These are phyloP conservation scores for Saraca asoca DNA, from an alignment of 331 rosid genomes.

Conservation along the genomic window DNA sequence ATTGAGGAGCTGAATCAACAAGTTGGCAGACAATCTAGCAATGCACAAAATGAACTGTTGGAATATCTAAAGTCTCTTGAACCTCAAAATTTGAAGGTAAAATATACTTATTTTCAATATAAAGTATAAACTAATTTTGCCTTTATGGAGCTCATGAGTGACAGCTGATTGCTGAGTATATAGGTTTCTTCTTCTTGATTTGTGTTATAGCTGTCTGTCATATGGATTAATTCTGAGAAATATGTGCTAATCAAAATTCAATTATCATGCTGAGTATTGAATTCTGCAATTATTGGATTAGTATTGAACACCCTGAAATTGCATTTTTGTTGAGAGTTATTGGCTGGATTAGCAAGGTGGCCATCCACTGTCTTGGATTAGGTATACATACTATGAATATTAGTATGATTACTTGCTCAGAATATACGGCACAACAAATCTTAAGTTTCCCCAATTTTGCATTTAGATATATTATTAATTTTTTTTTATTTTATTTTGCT, in stretches of 20 bases:
- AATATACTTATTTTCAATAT: constrained; percentile 12
- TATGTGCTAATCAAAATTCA: not conserved
- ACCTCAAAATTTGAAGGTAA: constrained; percentile 91
- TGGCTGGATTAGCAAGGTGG: constrained; percentile 1
- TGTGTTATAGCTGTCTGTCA: constrained; percentile 21
- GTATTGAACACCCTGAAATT: constrained; percentile 19
- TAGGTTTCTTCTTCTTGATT: constrained; percentile 2
- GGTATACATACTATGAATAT: constrained; percentile 13
- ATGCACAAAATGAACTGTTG: constrained; percentile 83
- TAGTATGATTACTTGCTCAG: constrained; percentile 10
- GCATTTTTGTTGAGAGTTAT: constrained; percentile 21
- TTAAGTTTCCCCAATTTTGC: constrained; percentile 16
- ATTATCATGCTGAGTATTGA: not conserved
- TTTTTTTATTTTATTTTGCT: not conserved
- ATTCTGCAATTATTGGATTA: constrained; percentile 23
- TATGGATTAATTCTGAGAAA: constrained; percentile 10
- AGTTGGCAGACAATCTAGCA: constrained; percentile 79
- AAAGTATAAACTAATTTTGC: constrained; percentile 19
- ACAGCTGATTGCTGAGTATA: not conserved
- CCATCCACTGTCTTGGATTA: not conserved
- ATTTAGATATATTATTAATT: constrained; percentile 10
- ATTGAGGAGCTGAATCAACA: constrained; percentile 84
- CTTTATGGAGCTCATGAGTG: constrained; percentile 1
- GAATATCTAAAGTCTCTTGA: constrained; percentile 93
- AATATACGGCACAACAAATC: constrained; percentile 14